Base-by-base conservation (phyloP, 1,139 yeast genomes). In the Pichia sp. region DNA sequence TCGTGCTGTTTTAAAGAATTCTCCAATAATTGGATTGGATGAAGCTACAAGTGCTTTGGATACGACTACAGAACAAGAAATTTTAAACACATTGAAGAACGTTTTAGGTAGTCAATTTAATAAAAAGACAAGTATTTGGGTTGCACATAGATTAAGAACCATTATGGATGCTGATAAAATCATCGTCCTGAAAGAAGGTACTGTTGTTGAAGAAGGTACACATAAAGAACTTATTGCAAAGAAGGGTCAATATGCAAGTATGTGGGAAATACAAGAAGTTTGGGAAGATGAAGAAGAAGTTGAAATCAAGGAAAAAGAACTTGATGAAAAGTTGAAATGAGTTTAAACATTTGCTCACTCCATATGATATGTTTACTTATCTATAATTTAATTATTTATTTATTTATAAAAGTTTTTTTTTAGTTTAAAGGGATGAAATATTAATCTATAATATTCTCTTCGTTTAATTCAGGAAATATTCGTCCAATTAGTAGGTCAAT, bases 11-110 rank as follows among this genome's bases (percentile, higher is more conserved):
- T 69, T 92, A 57, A 94, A 94, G 67, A 74, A 78, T 53, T 81
- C 97, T 0, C 94, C 95, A 16, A 87, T 94, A 47, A 85, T 95
- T 52, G 92, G 94, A 64, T 89, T 92, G 56, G 98, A 94, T 63
- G 98, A 92, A 64, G 97, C 97, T 7, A 92, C 99, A 0, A 84
- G 95, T 44, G 98, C 98, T 0, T 73, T 92, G 45, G 99, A 92
- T 64, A 92, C 98, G 5, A 95, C 89, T 61, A 92, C 99, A 0
- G 99, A 92, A 61, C 96, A 87, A 64, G 75, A 85, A 3, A 71
- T 94, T 46, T 68, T 92, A 57, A 76, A 74, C 50, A 89, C 96
- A 1, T 82, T 90, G 43, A 74, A 82, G 55, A 61, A 69, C 3
- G 48, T 49, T 13, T 27, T 50, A 7, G 51, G 43, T 9, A 16